Evolutionary conservation across 768 basidiomycete genomes (phyloP).

Genomic region (Epithele typhae): DNA sequence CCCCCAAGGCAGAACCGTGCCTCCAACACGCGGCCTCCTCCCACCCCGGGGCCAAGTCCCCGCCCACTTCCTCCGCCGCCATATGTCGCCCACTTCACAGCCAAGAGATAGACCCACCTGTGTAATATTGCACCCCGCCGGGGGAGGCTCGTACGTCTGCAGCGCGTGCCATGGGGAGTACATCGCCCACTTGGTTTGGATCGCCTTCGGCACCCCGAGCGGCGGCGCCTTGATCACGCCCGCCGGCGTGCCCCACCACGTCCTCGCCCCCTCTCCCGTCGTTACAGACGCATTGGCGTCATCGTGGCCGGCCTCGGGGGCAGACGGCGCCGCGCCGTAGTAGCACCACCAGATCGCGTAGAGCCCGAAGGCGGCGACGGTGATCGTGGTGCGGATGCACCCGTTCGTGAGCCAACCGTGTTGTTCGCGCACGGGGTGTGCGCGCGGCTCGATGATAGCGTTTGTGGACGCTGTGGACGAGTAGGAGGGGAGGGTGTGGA

Average conservation of each 20-base stretch:
- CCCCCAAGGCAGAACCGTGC: too few species aligned
- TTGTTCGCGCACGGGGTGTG: neutral
- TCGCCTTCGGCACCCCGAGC: conserved; percentile 8
- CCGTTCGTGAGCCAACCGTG: conserved; percentile 6
- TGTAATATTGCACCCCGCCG: conserved; percentile 45
- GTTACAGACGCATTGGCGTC: neutral
- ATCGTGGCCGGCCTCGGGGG: too few species aligned
- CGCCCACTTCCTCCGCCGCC: neutral
- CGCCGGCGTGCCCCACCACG: neutral
- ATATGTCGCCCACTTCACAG: neutral
- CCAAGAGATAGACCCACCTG: conserved; percentile 38
- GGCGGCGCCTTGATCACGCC: conserved; percentile 13
- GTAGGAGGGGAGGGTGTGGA: neutral
- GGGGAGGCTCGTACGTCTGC: conserved; percentile 41
- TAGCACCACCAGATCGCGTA: conserved; percentile 9
- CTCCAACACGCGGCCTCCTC: too few species aligned
- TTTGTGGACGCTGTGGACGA: neutral
- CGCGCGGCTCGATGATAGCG: neutral
- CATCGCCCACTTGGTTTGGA: conserved; percentile 42
- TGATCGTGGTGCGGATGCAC: conserved; percentile 11
- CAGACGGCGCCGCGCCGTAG: neutral
- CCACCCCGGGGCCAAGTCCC: neutral
- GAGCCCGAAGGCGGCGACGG: conserved; percentile 5
- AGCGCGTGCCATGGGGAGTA: conserved; percentile 59
- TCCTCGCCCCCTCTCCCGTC: neutral